phyloP scores from a whole-genome alignment of 345 rosid genomes.

The Populus euphratica region DNA sequence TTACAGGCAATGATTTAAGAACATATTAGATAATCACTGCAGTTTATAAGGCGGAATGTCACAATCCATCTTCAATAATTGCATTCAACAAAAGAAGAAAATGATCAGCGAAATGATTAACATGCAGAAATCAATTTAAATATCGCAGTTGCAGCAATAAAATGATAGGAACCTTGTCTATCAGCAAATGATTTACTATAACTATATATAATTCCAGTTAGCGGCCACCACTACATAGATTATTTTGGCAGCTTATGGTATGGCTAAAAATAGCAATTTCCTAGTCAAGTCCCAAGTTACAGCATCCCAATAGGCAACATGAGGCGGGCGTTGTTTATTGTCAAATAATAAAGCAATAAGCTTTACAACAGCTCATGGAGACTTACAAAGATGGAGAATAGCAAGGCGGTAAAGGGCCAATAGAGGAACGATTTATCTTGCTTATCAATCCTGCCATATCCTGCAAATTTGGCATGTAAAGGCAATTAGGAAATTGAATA shows the following conservation, averaged over 20 bases:
- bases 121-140: not conserved
- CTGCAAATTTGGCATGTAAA: constrained; percentile 37
- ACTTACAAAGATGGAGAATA: constrained; percentile 93
- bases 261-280: not conserved
- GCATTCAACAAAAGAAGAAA: not conserved
- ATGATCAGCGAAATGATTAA: not conserved
- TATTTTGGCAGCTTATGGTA: not conserved
- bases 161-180: not conserved
- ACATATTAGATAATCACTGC: not conserved
- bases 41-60: not conserved
- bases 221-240: not conserved
- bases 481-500: constrained; percentile 14
- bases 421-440: constrained; percentile 97
- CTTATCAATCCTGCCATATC: constrained; percentile 99
- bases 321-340: not conserved
- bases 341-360: constrained; percentile 9
- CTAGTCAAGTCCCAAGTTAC: not conserved
- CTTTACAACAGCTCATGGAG: constrained; percentile 3
- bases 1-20: not conserved
- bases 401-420: constrained; percentile 91
- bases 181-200: not conserved
- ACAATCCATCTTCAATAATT: not conserved
- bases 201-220: not conserved
- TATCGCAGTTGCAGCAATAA: not conserved
- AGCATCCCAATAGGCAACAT: not conserved